These are phyloP conservation scores for Salvia miltiorrhiza DNA, from an alignment of 257 asterid genomes.

Conservation along the genomic window DNA sequence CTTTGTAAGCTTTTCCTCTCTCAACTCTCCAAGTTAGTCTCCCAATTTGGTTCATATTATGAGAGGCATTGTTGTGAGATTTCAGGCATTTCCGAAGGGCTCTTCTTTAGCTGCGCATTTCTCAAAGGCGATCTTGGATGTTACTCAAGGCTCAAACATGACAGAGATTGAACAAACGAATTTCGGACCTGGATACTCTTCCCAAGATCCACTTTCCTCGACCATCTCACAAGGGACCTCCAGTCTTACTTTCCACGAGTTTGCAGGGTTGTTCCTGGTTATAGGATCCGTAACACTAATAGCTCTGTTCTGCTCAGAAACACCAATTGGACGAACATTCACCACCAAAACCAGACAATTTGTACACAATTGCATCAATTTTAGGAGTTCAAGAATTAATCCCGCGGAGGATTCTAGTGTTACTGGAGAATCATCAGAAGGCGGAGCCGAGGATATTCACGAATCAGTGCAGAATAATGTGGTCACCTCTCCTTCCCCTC, in stretches of 20 bases:
- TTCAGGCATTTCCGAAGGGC: constrained; percentile 50
- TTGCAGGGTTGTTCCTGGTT: constrained; percentile 57
- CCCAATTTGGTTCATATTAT: too few species aligned
- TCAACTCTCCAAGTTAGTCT: neutral
- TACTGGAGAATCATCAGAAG: neutral
- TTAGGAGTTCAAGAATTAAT: neutral
- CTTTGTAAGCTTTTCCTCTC: constrained; percentile 36
- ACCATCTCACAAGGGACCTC: constrained; percentile 36
- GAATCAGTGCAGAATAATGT: constrained; percentile 1
- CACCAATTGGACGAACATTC: constrained; percentile 32
- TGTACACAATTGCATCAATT: constrained; percentile 1
- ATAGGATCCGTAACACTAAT: constrained; percentile 35
- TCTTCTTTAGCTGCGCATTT: constrained; percentile 42
- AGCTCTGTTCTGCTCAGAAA: constrained; percentile 42
- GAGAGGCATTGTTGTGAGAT: neutral
- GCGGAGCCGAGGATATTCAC: neutral
- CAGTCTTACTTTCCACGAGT: constrained; percentile 34
- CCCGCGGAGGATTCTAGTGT: constrained; percentile 2
- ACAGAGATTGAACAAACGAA: constrained; percentile 30
- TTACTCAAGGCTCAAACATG: constrained; percentile 42
- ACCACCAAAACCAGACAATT: neutral
- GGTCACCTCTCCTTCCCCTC: neutral
- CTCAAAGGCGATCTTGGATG: constrained; percentile 51
- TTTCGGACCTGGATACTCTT: constrained; percentile 46
- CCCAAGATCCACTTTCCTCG: constrained; percentile 36